Percentiles rank a stretch among this genome's conserved stretches.
phyloP scores from a whole-genome alignment of 2,329 filamentous ascomycete species.

The Fusarium irregulare region DNA sequence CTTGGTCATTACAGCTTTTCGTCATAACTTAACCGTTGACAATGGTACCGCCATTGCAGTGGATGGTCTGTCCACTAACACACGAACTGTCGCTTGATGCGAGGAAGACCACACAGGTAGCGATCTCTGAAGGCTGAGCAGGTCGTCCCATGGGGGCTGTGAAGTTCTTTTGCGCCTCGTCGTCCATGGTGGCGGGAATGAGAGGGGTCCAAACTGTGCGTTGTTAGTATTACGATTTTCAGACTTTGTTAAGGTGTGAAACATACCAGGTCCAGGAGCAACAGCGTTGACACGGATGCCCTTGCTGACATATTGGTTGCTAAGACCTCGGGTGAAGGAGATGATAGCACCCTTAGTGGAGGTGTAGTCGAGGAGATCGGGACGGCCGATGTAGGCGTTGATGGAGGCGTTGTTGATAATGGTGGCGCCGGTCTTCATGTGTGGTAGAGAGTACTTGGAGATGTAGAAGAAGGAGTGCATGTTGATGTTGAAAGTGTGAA shows the following conservation, averaged over 20 bases:
- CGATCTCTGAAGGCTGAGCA: slow-evolving; percentile 84
- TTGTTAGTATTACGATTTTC: background rate
- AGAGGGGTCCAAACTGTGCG: slow-evolving; percentile 76
- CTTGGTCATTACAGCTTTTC: background rate
- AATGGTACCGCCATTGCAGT: slow-evolving; percentile 63
- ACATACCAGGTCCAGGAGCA: slow-evolving; percentile 72
- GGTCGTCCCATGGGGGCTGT: slow-evolving; percentile 80
- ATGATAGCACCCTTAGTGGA: slow-evolving; percentile 83
- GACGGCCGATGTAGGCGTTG: slow-evolving; percentile 84
- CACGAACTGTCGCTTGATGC: slow-evolving; percentile 79
- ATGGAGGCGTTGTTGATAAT: slow-evolving; percentile 91
- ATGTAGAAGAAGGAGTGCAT: slow-evolving; percentile 86
- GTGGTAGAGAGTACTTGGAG: slow-evolving; percentile 78
- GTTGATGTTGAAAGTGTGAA: slow-evolving; percentile 83
- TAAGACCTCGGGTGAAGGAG: slow-evolving; percentile 80
- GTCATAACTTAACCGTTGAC: slow-evolving; percentile 57
- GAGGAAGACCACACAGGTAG: slow-evolving; percentile 83
- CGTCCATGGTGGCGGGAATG: slow-evolving; percentile 78
- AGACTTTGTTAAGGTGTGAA: background rate
- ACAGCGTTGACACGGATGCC: slow-evolving; percentile 83
- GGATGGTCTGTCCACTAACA: slow-evolving; percentile 76
- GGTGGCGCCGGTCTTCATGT: slow-evolving; percentile 78
- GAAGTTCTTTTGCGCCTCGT: slow-evolving; percentile 78
- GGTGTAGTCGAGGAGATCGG: slow-evolving; percentile 85
- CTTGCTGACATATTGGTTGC: slow-evolving; percentile 77